phyloP scores from a whole-genome alignment of 768 basidiomycete species.

The Udeniomyces megalosporus region DNA sequence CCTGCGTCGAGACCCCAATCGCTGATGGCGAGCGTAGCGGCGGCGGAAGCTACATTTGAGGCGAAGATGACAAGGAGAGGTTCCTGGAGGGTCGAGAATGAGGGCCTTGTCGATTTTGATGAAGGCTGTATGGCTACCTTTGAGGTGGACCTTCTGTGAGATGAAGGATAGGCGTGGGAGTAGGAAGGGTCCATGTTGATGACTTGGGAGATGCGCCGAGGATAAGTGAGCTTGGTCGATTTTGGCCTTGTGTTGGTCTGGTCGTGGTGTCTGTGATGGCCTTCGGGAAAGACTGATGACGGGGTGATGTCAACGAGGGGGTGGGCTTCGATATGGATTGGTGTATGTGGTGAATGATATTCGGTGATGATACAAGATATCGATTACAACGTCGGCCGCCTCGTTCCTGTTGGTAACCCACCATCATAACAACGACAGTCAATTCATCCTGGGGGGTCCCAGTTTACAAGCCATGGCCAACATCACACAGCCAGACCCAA shows the following conservation, averaged over 20 bases:
- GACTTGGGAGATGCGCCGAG: no score
- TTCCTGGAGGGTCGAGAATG: neutral
- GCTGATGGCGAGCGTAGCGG: neutral
- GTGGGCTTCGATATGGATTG: no score
- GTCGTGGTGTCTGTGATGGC: no score
- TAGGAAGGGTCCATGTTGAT: constrained; percentile 9
- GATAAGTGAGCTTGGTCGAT: no score
- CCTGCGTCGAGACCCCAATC: neutral
- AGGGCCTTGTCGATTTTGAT: neutral
- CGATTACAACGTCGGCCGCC: no score
- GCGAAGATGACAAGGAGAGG: neutral
- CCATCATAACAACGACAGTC: neutral
- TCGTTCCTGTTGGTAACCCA: neutral
- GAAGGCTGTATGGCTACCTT: neutral
- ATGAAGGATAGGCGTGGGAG: constrained; percentile 12
- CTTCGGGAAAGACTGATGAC: no score
- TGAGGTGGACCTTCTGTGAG: constrained; percentile 9
- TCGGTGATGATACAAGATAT: no score
- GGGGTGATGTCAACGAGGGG: no score
- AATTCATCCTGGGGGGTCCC: no score
- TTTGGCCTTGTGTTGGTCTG: no score
- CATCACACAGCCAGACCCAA: neutral
- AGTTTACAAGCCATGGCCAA: no score
- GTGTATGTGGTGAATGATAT: no score
- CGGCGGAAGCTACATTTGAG: neutral